Conservation (phyloP, 164 flowering plant genomes). For the Akebia trifoliata region DNA sequence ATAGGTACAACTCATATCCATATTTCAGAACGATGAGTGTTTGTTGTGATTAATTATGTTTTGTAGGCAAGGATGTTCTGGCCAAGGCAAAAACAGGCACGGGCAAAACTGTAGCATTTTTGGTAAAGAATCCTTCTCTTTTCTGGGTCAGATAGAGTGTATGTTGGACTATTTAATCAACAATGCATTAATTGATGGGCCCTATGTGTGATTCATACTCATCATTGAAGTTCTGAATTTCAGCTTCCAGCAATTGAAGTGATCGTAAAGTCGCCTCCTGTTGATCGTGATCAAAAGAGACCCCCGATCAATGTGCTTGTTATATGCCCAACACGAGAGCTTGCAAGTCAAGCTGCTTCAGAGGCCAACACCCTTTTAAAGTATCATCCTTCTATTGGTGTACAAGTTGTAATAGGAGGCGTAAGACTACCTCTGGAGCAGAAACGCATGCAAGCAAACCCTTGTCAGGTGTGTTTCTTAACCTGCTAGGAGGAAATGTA, state of each 20-base stretch:
- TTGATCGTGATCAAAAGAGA: constrained; percentile 60
- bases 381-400: constrained; percentile 91
- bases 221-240: constrained; percentile 20
- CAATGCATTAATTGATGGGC: not conserved
- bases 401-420: constrained; percentile 98
- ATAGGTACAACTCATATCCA: not conserved
- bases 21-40: not conserved
- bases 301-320: constrained; percentile 82
- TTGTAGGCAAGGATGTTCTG: constrained; percentile 93
- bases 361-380: constrained; percentile 79
- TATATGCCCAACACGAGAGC: constrained; percentile 97
- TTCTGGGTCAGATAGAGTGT: not conserved
- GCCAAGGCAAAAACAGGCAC: constrained; percentile 99
- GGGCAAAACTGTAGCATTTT: constrained; percentile 96
- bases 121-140: constrained; percentile 51
- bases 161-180: not conserved
- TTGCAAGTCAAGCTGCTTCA: constrained; percentile 86
- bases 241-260: constrained; percentile 98
- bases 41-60: constrained; percentile 11
- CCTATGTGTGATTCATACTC: constrained; percentile 5
- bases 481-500: not conserved
- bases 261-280: constrained; percentile 53
- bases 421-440: constrained; percentile 77
- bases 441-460: constrained; percentile 84
- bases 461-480: constrained; percentile 71